These are phyloP conservation scores for Phytophthora aleatoria DNA, from an alignment of 352 stramenopile genomes.

Conservation along the genomic window DNA sequence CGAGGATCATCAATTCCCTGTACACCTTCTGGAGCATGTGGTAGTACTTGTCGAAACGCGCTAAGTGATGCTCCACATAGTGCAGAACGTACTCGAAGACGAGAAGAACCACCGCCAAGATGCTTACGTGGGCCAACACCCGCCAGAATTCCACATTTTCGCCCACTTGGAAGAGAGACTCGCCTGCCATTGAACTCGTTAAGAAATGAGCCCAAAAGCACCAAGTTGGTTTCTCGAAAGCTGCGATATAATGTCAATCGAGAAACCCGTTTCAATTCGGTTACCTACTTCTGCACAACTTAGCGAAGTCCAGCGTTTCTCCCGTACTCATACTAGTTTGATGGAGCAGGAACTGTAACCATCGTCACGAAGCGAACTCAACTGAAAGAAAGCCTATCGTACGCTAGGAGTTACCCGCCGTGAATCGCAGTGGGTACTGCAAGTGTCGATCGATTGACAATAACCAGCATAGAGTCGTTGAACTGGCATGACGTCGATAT, in stretches of 20 bases:
- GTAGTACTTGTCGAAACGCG: constrained; percentile 58
- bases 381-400: constrained; percentile 4
- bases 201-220: constrained; percentile 5
- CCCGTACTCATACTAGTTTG: no score
- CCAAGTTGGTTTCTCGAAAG: no score
- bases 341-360: neutral
- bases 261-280: constrained; percentile 10
- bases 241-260: neutral
- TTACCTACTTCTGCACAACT: constrained; percentile 5
- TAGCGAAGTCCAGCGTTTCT: constrained; percentile 5
- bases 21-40: constrained; percentile 71
- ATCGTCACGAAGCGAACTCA: neutral
- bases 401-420: constrained; percentile 1
- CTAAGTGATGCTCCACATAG: constrained; percentile 39
- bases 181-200: constrained; percentile 25
- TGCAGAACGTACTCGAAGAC: constrained; percentile 51
- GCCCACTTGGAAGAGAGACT: constrained; percentile 60
- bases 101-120: constrained; percentile 51
- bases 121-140: constrained; percentile 48
- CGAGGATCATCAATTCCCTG: constrained; percentile 62
- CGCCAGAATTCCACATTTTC: constrained; percentile 61
- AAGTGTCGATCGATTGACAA: constrained; percentile 9
- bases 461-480: neutral
- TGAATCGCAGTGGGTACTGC: no score
- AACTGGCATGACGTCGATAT: neutral